Evolutionary conservation across 1,139 yeast species (phyloP).

Genomic region (Schizosaccharomyces versatilis): DNA sequence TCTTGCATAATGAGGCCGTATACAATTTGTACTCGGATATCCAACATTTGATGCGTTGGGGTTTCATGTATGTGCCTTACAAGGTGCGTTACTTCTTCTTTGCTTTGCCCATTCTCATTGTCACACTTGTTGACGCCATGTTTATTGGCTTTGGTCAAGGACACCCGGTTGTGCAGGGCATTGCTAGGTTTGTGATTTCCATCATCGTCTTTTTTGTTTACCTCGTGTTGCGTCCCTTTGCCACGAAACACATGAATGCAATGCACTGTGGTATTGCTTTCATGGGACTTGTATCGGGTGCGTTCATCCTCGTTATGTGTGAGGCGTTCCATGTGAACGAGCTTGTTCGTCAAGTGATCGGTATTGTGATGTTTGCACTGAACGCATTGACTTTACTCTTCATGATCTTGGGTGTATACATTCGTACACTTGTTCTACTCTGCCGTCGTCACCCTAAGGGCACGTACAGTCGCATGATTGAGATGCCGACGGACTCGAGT

Average conservation of each 20-base stretch:
- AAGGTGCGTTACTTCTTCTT: constrained; percentile 77
- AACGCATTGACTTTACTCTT: constrained; percentile 78
- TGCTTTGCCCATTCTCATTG: constrained; percentile 39
- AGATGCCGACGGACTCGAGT: neutral
- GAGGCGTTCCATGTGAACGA: constrained; percentile 51
- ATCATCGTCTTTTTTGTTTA: constrained; percentile 39
- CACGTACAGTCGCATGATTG: neutral
- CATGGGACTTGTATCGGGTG: constrained; percentile 57
- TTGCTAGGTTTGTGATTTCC: constrained; percentile 55
- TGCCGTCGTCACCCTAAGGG: neutral
- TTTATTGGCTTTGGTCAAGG: constrained; percentile 71
- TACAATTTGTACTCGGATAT: constrained; percentile 73
- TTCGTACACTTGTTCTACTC: neutral
- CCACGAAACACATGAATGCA: constrained; percentile 84
- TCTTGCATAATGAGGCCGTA: constrained; percentile 73
- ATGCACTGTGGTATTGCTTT: constrained; percentile 72
- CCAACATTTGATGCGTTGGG: constrained; percentile 61
- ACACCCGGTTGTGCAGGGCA: constrained; percentile 61
- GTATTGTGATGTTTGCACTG: constrained; percentile 69
- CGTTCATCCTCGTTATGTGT: constrained; percentile 76
- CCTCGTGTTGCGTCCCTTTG: constrained; percentile 60
- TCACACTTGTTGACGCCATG: constrained; percentile 51
- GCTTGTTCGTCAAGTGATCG: constrained; percentile 76
- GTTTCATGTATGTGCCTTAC: constrained; percentile 78
- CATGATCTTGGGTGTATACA: constrained; percentile 50